A percentile compares a stretch with the other conserved stretches of the same genome.
These are phyloP conservation scores for Boletus sp. DNA, from an alignment of 768 basidiomycete genomes.

Conservation along the genomic window DNA sequence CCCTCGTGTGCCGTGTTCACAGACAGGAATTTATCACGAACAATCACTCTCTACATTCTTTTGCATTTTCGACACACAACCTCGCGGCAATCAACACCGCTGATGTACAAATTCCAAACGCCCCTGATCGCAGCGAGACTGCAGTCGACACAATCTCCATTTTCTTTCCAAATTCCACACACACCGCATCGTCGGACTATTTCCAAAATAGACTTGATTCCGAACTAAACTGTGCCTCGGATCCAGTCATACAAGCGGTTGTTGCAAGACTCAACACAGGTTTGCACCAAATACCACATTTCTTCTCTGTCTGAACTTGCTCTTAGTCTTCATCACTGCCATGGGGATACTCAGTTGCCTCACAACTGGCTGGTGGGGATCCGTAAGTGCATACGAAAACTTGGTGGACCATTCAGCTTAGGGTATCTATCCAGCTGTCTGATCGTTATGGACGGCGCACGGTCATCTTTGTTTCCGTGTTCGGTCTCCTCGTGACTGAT, in stretches of 20 bases:
- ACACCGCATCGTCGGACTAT: neutral
- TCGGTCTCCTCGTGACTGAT: slow-evolving; percentile 63
- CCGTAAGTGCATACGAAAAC: slow-evolving; percentile 44
- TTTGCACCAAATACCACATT: slow-evolving; percentile 28
- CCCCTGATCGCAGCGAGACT: neutral
- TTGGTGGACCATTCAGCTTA: neutral
- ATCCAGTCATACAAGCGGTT: slow-evolving; percentile 71
- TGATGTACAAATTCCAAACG: neutral
- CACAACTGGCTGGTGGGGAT: slow-evolving; percentile 85
- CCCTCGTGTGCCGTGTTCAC: slow-evolving; percentile 64
- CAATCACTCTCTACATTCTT: neutral
- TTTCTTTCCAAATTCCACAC: slow-evolving; percentile 1
- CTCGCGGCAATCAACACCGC: neutral
- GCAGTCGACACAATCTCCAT: neutral
- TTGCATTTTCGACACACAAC: neutral
- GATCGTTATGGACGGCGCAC: slow-evolving; percentile 72
- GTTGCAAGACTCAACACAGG: slow-evolving; percentile 65
- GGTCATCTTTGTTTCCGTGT: slow-evolving; percentile 57
- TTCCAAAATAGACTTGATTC: neutral
- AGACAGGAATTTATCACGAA: slow-evolving; percentile 49
- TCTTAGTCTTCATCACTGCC: slow-evolving; percentile 54
- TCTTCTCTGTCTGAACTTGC: neutral
- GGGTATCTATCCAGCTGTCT: slow-evolving; percentile 48
- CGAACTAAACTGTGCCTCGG: slow-evolving; percentile 49
- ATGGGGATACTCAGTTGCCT: slow-evolving; percentile 74